phyloP scores from a whole-genome alignment of 2,329 filamentous ascomycete species.

The Colletotrichum sp. region DNA sequence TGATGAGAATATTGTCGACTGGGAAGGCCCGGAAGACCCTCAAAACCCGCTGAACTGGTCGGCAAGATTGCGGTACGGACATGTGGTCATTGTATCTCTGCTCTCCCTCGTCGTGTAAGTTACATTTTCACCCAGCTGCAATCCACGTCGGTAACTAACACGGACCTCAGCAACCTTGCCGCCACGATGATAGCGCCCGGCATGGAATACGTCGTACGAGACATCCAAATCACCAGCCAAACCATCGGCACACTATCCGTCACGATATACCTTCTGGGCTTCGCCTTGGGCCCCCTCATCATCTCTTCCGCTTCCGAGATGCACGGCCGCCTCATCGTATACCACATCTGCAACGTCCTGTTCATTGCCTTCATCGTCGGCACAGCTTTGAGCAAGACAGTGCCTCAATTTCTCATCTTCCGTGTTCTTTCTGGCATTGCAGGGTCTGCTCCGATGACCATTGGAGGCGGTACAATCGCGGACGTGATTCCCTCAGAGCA shows the following conservation, averaged over 20 bases:
- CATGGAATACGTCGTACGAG: conserved; percentile 52
- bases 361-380: conserved; percentile 35
- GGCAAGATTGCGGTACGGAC: conserved; percentile 35
- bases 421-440: conserved; percentile 33
- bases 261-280: conserved; percentile 69
- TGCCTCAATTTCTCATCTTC: conserved; percentile 35
- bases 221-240: conserved; percentile 51
- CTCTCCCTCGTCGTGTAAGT: neutral
- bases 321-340: conserved; percentile 35
- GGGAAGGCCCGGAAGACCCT: conserved; percentile 63
- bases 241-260: conserved; percentile 57
- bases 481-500: conserved; percentile 36
- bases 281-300: conserved; percentile 62
- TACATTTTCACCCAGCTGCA: neutral
- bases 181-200: conserved; percentile 64
- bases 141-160: neutral
- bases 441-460: conserved; percentile 30
- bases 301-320: conserved; percentile 48
- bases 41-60: conserved; percentile 67
- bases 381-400: conserved; percentile 28
- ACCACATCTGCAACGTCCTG: conserved; percentile 32
- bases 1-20: conserved; percentile 49
- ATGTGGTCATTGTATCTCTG: conserved; percentile 36
- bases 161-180: conserved; percentile 29
- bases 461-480: conserved; percentile 40